Base-by-base conservation (phyloP, 225 moss, liverwort and hornwort species). In the Marchantia polymorpha region DNA sequence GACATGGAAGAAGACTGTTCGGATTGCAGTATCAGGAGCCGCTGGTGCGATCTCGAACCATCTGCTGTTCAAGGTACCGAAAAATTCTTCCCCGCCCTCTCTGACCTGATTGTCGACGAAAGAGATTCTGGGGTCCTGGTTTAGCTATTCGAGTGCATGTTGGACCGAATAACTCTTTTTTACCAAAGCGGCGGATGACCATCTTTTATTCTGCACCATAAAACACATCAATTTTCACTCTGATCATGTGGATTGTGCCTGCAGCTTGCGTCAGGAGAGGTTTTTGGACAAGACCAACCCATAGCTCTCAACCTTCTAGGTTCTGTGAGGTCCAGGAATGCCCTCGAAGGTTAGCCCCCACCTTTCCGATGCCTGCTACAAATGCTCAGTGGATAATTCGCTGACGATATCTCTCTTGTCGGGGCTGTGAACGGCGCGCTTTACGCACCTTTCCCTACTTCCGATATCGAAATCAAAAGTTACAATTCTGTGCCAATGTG, bases 1-100 rank as follows among this genome's bases (percentile, higher is more conserved):
- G 87, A 91, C 97, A 81, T 99, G 97, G 97, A 95, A 93, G 86
- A 99, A 99, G 83, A 90, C 90, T 6, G 95, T 95, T 0, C 91
- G 95, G 7, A 84, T 99, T 75, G 92, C 93, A 2, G 97, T 97
- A 25, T 99, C 95, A 29, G 95, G 95, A 0, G 97, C 97, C 20
- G 97, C 95, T 14, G 97, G 97, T 1, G 94, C 92, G 77, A 99
- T 99, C 48, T 87, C 94, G 10, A 99, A 99, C 81, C 97, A 99
- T 67, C 60, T 95, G 29, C 82, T 99, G n/a, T 99, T 99, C 89
- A 99, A 99, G 89, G 89, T 86, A 63, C 50, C 20, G 23, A 12
- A 73, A 73, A 0, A 9, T 17, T 69, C 15, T 15, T 39, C 39
- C 39, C 39, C 39, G 39, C 5, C 39, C 39, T 39, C 39, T 2